Conservation (phyloP, 2,329 filamentous ascomycete species). For the Rugonectria rugulosa region DNA sequence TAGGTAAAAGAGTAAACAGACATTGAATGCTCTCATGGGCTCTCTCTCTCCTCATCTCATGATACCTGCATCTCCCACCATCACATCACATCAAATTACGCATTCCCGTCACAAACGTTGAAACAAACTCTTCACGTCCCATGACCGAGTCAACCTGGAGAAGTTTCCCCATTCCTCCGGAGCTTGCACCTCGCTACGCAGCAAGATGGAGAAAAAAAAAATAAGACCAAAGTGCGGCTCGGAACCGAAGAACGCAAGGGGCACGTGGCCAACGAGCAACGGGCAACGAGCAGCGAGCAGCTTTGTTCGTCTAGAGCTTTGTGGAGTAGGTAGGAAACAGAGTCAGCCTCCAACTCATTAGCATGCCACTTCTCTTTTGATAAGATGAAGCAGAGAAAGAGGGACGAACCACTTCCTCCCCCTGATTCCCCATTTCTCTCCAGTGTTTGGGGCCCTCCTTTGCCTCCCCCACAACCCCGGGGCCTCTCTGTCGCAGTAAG, state of each 20-base stretch:
- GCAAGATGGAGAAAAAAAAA: neutral
- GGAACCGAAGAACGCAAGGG: too few relatives aligned
- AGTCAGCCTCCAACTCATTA: too few relatives aligned
- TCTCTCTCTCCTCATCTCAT: too few relatives aligned
- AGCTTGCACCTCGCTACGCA: neutral
- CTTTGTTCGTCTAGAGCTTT: neutral
- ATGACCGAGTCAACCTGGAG: neutral
- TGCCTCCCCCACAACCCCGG: conserved; percentile 1
- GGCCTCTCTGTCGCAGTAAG: neutral
- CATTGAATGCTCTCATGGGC: too few relatives aligned
- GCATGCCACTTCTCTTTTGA: too few relatives aligned
- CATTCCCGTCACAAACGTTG: neutral
- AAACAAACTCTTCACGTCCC: neutral
- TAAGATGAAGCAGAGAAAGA: neutral
- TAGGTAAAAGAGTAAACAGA: too few relatives aligned
- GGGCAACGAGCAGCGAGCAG: too few relatives aligned
- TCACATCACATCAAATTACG: neutral
- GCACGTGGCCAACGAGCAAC: neutral
- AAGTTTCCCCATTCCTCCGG: neutral
- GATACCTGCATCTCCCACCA: neutral
- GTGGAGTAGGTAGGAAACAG: neutral
- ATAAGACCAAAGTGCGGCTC: neutral
- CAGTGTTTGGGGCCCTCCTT: too few relatives aligned
- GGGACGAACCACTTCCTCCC: too few relatives aligned
- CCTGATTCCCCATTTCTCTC: neutral